Evolutionary conservation across 306 rosid species (phyloP), one percentile per base, ranked within the genome.

Genomic region (Astragalus glycyphyllos): DNA sequence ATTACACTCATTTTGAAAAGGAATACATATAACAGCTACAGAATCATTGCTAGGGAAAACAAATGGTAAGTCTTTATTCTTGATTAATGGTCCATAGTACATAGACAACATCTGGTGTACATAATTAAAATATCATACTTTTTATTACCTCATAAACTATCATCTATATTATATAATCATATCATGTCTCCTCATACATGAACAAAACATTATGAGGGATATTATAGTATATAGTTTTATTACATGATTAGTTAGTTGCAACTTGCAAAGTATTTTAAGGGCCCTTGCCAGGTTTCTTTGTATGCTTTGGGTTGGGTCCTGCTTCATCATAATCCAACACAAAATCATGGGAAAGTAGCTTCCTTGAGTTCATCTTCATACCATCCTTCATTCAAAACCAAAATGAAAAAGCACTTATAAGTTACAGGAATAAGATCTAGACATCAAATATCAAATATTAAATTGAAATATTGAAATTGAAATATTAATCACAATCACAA

Each of bases 281-380:
- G 75, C 84, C 81, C 88, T 78, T 85, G 53, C 95, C 87, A 56
- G 97, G 89, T 72, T 26, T 88, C 84, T 58, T 85, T 60, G 71
- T 34, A 58, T 91, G 97, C 79, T 42, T 88, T 9, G 72, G 69
- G 72, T 86, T 91, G 32, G 91, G 48, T 72, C 85, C 88, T 60
- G 86, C 85, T 23, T 86, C 85, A 37, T 88, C 97, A 44, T 91
- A 91, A 69, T 91, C 97, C 72, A 83, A 79, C 81, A 79, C 65
- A 69, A 72, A 70, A 34, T 54, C 81, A 69, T 63, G 81, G 15
- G 5, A 15, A 61, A 58, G 37, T 57, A 90, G 84, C 85, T 88
- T 91, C 86, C 96, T 84, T 2, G 69, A 68, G n/a, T 74, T 57
- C 71, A 75, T 71, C 64, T 73, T 78, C 17, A 55, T 60, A 14